Evolutionary conservation across 345 rosid species (phyloP).

Genomic region (Geranium rotundifolium): DNA sequence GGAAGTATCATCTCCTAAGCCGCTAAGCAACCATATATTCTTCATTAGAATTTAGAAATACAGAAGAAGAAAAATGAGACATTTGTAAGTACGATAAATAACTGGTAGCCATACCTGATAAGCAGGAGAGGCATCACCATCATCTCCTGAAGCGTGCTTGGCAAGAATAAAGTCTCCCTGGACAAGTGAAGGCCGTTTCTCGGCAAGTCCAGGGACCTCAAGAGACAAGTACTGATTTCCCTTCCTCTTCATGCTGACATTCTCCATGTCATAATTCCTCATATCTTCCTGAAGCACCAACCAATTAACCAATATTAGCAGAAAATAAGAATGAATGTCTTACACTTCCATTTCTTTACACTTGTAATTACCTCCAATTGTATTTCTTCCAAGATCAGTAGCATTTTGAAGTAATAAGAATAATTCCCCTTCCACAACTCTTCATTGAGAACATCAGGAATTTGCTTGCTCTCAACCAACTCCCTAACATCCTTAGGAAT

Average conservation of each 20-base stretch:
- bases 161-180: constrained; percentile 39
- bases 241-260: constrained; percentile 30
- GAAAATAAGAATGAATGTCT: background rate
- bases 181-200: constrained; percentile 53
- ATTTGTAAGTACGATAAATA: no score
- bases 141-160: constrained; percentile 12
- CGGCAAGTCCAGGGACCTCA: constrained; percentile 50
- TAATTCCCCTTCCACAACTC: constrained; percentile 26
- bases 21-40: no score
- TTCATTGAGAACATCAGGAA: constrained; percentile 22
- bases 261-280: constrained; percentile 36
- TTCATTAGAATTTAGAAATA: no score
- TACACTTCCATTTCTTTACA: background rate
- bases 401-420: constrained; percentile 32
- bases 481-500: constrained; percentile 38
- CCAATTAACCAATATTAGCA: background rate
- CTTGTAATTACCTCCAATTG: constrained; percentile 34
- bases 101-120: no score
- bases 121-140: background rate
- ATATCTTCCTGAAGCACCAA: constrained; percentile 33
- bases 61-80: no score
- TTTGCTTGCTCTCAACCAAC: constrained; percentile 20
- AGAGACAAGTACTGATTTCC: constrained; percentile 29
- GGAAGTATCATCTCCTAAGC: no score
- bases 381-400: constrained; percentile 45